Base-by-base conservation (phyloP, 176 grass and related monocot genomes). In the Carex pumila region DNA sequence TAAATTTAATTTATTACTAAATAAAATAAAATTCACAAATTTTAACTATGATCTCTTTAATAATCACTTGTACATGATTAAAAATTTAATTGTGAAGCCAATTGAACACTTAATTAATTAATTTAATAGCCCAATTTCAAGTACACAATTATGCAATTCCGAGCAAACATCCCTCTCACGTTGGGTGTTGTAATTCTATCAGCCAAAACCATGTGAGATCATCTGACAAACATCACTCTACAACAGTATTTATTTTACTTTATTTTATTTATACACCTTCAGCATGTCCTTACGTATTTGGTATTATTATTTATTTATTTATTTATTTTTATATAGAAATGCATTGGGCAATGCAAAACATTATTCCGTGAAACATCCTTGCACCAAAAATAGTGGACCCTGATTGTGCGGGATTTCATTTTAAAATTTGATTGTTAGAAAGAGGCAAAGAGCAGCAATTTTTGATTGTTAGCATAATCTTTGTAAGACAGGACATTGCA, bases 331-430 rank as follows among this genome's bases (percentile, higher is more conserved):
- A n/a, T n/a, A n/a, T n/a, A n/a, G n/a, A n/a, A 4, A 74, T 74
- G 70, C 57, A 52, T 50, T 73, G 43, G 70, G 43, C 21, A 29
- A 53, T 7, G 9, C 71, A 50, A 52, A 74, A 34, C 37, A 52
- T 52, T 29, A 75, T 75, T 73, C 71, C 71, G 14, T 75, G 71
- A 75, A 75, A 75, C 71, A 75, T 75, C 71, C 21, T 30, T 21
- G 52, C 71, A 74, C 43, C 45, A 30, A 72, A 53, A 2, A 50
- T 69, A 18, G 66, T 22, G 2, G 45, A 74, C 43, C 47, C 12
- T 74, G 19, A 74, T 53, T 74, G 71, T 14, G 29, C 43, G 5
- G 30, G 2, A 7, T 45, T 53, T 13, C 12, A 13, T 29, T 52
- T 74, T 74, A 13, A 14, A 29, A 29, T 13, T 12, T 74, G 3